Conservation (phyloP, 345 rosid species). For the Pistacia atlantica region DNA sequence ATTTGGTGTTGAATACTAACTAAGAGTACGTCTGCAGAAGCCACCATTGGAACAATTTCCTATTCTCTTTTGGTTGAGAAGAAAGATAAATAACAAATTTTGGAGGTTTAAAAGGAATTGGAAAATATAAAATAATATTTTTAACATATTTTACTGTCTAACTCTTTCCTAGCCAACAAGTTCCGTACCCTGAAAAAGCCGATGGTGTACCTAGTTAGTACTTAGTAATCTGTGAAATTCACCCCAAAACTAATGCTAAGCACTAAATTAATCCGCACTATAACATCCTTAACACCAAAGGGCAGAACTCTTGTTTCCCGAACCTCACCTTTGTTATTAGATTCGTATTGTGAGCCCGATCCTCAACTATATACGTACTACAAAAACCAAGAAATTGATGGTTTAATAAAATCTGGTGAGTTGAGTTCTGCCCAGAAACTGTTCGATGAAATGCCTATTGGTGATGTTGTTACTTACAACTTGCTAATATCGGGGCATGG, state of each 20-base stretch:
- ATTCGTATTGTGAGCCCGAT: conserved; percentile 33
- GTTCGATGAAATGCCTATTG: conserved; percentile 58
- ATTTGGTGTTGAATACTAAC: too few relatives aligned
- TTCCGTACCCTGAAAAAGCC: not conserved
- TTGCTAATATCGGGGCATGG: conserved; percentile 61
- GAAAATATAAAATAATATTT: too few relatives aligned
- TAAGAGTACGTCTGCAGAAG: too few relatives aligned
- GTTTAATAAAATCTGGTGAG: conserved; percentile 40
- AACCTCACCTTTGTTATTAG: conserved; percentile 21
- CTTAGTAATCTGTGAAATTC: too few relatives aligned
- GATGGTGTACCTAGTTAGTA: not conserved
- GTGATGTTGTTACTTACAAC: conserved; percentile 71
- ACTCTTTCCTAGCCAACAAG: too few relatives aligned
- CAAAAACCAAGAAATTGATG: conserved; percentile 45
- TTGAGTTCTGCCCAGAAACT: conserved; percentile 44
- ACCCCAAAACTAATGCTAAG: conserved; percentile 35
- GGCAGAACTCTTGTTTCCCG: conserved; percentile 17
- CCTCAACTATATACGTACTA: conserved; percentile 36
- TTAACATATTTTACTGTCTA: too few relatives aligned
- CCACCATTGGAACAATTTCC: too few relatives aligned
- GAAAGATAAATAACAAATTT: too few relatives aligned
- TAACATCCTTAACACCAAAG: conserved; percentile 35
- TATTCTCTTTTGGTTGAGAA: too few relatives aligned
- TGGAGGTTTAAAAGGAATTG: too few relatives aligned
- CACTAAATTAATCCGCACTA: conserved; percentile 26